These are phyloP conservation scores for Aureobasidium leucospermi DNA, from an alignment of 2,329 filamentous ascomycete species.

Conservation along the genomic window DNA sequence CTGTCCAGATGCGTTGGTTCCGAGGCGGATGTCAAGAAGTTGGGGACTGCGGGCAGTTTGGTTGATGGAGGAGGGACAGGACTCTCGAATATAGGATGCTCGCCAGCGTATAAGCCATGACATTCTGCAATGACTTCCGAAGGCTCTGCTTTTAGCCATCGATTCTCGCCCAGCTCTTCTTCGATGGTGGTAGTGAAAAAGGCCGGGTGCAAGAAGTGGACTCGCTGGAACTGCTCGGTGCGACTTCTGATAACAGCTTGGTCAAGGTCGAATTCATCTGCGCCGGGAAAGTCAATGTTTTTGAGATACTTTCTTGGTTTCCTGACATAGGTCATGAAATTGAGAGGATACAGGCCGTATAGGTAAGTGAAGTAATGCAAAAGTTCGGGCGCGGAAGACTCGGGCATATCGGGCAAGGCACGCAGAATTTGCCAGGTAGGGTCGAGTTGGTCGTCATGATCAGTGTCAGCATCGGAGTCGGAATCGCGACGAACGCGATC, in stretches of 20 bases:
- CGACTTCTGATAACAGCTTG: constrained; percentile 68
- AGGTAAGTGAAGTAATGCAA: constrained; percentile 72
- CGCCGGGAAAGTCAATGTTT: constrained; percentile 60
- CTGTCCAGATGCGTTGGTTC: constrained; percentile 12
- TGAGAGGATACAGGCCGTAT: constrained; percentile 76
- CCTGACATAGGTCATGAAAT: constrained; percentile 78
- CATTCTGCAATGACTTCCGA: constrained; percentile 75
- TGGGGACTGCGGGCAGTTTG: constrained; percentile 40
- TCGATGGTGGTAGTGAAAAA: constrained; percentile 75
- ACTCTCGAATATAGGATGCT: constrained; percentile 34
- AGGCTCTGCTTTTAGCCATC: constrained; percentile 73
- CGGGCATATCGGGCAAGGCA: constrained; percentile 56
- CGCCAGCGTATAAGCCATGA: constrained; percentile 56
- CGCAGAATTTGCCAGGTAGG: constrained; percentile 57
- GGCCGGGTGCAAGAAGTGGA: constrained; percentile 73
- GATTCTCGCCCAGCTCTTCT: constrained; percentile 68
- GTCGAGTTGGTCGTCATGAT: constrained; percentile 32
- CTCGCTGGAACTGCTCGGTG: constrained; percentile 65
- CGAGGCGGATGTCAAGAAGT: constrained; percentile 23
- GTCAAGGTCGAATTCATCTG: constrained; percentile 70
- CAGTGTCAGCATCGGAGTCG: constrained; percentile 27
- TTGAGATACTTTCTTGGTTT: constrained; percentile 74
- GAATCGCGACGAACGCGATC: constrained; percentile 22
- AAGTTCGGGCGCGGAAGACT: constrained; percentile 58
- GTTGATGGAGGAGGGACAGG: constrained; percentile 41